These are phyloP conservation scores for Didymella sp. DNA, from an alignment of 2,329 filamentous ascomycete species.

Conservation along the genomic window DNA sequence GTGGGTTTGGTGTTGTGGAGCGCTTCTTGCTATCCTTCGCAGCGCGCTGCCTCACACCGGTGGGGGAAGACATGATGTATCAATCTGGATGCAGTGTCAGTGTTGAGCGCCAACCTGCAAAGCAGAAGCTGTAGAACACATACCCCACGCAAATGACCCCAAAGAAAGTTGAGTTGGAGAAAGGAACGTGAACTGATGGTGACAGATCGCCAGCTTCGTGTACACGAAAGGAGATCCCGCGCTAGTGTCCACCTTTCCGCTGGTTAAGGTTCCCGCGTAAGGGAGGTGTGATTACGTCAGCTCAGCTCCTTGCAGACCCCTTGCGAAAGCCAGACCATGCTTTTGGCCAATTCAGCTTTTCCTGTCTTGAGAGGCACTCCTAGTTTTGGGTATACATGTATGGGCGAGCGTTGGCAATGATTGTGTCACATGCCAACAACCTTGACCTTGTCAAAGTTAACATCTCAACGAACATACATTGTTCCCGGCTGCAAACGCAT, in stretches of 20 bases:
- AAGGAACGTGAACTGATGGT: constrained; percentile 27
- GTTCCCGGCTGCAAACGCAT: too few relatives aligned
- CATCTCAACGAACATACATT: too few relatives aligned
- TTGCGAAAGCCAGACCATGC: background rate
- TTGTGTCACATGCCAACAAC: too few relatives aligned
- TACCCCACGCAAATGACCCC: constrained; percentile 30
- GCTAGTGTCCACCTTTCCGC: constrained; percentile 15
- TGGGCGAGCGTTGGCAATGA: too few relatives aligned
- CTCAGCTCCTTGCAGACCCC: constrained; percentile 17
- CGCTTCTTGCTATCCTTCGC: constrained; percentile 49
- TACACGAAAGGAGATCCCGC: constrained; percentile 21
- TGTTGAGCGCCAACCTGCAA: constrained; percentile 1
- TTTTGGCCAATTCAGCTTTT: background rate
- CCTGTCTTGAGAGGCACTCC: background rate
- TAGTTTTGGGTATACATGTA: background rate
- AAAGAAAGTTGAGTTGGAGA: constrained; percentile 23
- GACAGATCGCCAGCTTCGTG: constrained; percentile 34
- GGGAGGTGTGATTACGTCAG: constrained; percentile 6
- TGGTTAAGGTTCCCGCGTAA: constrained; percentile 3
- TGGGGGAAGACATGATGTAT: constrained; percentile 49
- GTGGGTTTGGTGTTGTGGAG: constrained; percentile 47
- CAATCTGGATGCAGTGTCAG: constrained; percentile 36
- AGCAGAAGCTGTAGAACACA: constrained; percentile 19
- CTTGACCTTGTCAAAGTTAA: too few relatives aligned
- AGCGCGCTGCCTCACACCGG: constrained; percentile 49